Conservation (phyloP, 2,329 filamentous ascomycete genomes). For the Colletotrichum sp. region DNA sequence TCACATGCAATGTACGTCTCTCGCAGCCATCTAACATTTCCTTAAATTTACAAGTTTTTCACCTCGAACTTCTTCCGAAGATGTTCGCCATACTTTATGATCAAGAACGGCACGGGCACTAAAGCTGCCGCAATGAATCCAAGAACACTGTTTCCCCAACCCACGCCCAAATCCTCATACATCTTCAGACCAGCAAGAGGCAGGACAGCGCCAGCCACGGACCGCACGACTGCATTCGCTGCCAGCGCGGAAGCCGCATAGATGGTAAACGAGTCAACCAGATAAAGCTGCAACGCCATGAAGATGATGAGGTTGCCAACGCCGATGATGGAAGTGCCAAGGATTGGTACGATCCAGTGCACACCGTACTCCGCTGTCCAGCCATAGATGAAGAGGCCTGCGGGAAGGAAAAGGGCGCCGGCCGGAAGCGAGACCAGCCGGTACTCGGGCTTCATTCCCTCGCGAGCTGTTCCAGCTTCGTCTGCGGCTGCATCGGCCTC, state of each 20-base stretch:
- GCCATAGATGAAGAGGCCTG: conserved; percentile 30
- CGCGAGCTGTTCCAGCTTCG: neutral
- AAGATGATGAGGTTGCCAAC: conserved; percentile 48
- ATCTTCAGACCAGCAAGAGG: conserved; percentile 21
- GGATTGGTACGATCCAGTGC: conserved; percentile 64
- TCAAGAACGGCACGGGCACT: conserved; percentile 48
- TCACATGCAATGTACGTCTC: neutral
- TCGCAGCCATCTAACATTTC: neutral
- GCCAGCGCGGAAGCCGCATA: conserved; percentile 62
- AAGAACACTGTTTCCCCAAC: conserved; percentile 27
- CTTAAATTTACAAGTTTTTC: neutral
- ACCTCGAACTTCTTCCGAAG: conserved; percentile 26
- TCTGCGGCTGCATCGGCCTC: conserved; percentile 6
- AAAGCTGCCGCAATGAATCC: conserved; percentile 49
- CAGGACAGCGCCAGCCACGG: conserved; percentile 34
- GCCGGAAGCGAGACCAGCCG: conserved; percentile 12
- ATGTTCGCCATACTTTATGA: conserved; percentile 51
- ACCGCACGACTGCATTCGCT: conserved; percentile 65
- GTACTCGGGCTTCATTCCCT: conserved; percentile 25
- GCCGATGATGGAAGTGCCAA: conserved; percentile 56
- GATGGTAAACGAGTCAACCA: conserved; percentile 62
- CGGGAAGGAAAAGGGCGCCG: conserved; percentile 15
- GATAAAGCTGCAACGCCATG: conserved; percentile 66
- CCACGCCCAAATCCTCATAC: conserved; percentile 21
- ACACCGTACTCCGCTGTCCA: conserved; percentile 50